These are phyloP conservation scores for Huntiella abstrusa DNA, from an alignment of 2,329 filamentous ascomycete species.

Conservation along the genomic window DNA sequence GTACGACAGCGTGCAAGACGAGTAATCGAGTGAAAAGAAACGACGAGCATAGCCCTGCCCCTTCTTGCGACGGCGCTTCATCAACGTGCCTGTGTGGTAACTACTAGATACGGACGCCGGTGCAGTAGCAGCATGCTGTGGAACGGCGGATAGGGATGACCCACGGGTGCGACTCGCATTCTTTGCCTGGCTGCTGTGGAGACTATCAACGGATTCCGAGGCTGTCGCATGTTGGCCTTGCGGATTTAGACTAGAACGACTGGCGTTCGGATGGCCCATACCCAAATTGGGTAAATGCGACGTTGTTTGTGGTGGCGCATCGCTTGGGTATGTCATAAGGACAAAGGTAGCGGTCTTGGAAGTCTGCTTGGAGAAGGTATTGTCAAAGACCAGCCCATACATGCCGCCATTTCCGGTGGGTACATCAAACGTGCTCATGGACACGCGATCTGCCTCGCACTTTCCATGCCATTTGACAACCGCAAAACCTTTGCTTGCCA, in stretches of 20 bases:
- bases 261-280: constrained; percentile 18
- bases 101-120: constrained; percentile 21
- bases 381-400: constrained; percentile 95
- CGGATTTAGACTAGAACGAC: constrained; percentile 34
- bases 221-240: constrained; percentile 24
- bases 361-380: constrained; percentile 89
- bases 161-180: constrained; percentile 21
- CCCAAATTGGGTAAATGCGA: constrained; percentile 44
- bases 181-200: constrained; percentile 34
- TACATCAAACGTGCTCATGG: constrained; percentile 77
- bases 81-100: constrained; percentile 67
- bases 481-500: constrained; percentile 48
- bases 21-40: constrained; percentile 93
- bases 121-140: constrained; percentile 1
- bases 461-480: constrained; percentile 75
- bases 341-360: constrained; percentile 93
- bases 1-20: constrained; percentile 85
- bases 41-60: constrained; percentile 83
- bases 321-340: constrained; percentile 80
- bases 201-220: constrained; percentile 40
- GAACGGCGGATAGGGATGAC: constrained; percentile 26
- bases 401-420: constrained; percentile 59
- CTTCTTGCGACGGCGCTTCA: constrained; percentile 82
- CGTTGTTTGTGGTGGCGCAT: constrained; percentile 54
- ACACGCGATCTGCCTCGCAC: constrained; percentile 90